phyloP scores from a whole-genome alignment of 352 stramenopile species.

The Phytopythium litorale region DNA sequence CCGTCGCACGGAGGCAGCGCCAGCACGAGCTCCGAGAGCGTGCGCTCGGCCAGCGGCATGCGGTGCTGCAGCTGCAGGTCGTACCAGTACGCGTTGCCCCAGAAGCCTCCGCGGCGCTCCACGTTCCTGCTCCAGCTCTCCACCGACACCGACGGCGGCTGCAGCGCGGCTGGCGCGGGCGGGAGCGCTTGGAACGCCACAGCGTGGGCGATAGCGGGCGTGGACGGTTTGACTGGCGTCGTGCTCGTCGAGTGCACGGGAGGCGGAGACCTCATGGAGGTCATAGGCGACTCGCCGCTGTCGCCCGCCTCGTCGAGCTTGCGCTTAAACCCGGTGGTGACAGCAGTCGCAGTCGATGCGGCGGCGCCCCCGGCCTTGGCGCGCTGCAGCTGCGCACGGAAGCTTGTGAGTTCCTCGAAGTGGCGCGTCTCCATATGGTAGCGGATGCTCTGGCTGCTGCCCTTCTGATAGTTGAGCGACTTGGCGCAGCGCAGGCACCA shows the following conservation, averaged over 20 bases:
- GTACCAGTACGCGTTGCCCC: slow-evolving; percentile 76
- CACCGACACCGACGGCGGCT: background rate
- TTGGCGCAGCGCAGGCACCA: slow-evolving; percentile 39
- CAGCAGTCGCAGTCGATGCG: background rate
- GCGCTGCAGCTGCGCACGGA: slow-evolving; percentile 7
- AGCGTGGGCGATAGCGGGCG: background rate
- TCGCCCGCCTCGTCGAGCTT: background rate
- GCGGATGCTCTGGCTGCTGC: slow-evolving; percentile 49
- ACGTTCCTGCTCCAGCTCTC: slow-evolving; percentile 51
- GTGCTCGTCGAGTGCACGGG: background rate
- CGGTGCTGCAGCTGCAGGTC: slow-evolving; percentile 59
- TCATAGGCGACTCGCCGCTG: background rate
- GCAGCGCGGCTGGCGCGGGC: background rate
- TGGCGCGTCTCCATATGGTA: slow-evolving; percentile 66
- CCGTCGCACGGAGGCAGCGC: slow-evolving; percentile 57
- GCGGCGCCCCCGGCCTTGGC: background rate
- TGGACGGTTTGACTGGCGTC: background rate
- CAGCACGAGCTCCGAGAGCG: slow-evolving; percentile 58
- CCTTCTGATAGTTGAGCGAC: slow-evolving; percentile 37
- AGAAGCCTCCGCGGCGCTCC: slow-evolving; percentile 62
- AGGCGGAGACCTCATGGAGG: background rate
- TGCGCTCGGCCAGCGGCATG: slow-evolving; percentile 52
- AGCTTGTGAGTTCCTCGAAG: slow-evolving; percentile 18
- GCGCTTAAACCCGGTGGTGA: background rate
- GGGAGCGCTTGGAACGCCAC: too few relatives aligned